Evolutionary conservation across 2,329 filamentous ascomycete species (phyloP).

Genomic region (Phyllosticta citrichinensis): DNA sequence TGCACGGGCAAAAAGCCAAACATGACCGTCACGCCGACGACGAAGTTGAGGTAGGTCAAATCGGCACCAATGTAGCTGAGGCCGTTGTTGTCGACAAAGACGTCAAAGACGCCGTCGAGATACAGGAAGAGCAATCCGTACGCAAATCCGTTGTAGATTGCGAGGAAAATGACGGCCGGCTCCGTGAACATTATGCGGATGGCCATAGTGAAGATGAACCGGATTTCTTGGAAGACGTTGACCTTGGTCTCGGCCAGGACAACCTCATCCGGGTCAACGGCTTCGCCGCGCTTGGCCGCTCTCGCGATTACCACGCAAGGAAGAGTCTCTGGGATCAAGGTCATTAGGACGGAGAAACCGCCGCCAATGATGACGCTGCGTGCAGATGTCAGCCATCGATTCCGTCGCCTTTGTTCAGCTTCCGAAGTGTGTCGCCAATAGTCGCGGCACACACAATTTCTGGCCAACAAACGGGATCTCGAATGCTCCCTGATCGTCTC

Average conservation of each 20-base stretch:
- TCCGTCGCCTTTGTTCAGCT: not conserved
- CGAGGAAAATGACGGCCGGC: conserved; percentile 38
- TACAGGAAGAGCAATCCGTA: conserved; percentile 77
- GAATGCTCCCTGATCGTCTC: no score
- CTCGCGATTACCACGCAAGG: conserved; percentile 8
- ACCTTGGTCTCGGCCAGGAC: conserved; percentile 5
- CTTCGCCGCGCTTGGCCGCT: conserved; percentile 1
- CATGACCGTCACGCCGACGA: conserved; percentile 58
- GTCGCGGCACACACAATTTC: no score
- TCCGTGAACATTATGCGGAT: conserved; percentile 36
- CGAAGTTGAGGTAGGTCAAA: conserved; percentile 78
- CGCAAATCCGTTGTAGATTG: conserved; percentile 37
- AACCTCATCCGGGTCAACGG: conserved; percentile 5
- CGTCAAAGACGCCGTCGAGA: conserved; percentile 68
- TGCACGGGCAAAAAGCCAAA: conserved; percentile 44
- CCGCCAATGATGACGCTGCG: conserved; percentile 9
- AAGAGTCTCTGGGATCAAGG: conserved; percentile 7
- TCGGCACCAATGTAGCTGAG: conserved; percentile 62
- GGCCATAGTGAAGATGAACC: conserved; percentile 9
- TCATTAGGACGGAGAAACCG: conserved; percentile 2
- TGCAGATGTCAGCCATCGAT: not conserved
- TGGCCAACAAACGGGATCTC: not conserved
- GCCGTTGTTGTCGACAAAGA: conserved; percentile 62
- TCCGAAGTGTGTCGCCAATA: no score
- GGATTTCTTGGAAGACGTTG: conserved; percentile 8